phyloP scores from a whole-genome alignment of 441 rosid species.

The Jatropha multifida region DNA sequence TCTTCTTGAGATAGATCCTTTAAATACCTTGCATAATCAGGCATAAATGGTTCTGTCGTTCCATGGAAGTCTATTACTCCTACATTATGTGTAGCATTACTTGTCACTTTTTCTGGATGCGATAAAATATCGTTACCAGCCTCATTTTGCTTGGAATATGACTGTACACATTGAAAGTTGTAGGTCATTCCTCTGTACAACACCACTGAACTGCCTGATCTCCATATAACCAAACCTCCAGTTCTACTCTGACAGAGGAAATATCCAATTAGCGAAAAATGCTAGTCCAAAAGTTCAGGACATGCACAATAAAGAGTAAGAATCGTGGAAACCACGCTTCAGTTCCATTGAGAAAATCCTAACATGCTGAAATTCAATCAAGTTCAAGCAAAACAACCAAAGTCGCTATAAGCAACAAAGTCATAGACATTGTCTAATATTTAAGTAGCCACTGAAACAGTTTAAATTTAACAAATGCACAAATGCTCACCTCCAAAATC shows the following conservation, averaged over 20 bases:
- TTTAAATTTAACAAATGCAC: slow-evolving; percentile 7
- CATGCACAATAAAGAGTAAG: neutral
- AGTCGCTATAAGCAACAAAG: neutral
- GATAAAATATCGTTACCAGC: slow-evolving; percentile 21
- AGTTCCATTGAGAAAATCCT: neutral
- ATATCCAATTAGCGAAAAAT: slow-evolving; percentile 24
- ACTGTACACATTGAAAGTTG: slow-evolving; percentile 65
- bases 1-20: slow-evolving; percentile 57
- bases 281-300: neutral
- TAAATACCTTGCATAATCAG: slow-evolving; percentile 41
- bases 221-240: slow-evolving; percentile 89
- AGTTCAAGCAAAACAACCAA: slow-evolving; percentile 1
- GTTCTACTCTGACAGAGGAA: slow-evolving; percentile 63
- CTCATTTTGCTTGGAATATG: slow-evolving; percentile 43
- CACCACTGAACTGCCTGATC: slow-evolving; percentile 93
- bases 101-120: slow-evolving; percentile 8
- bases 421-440: neutral
- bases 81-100: slow-evolving; percentile 14
- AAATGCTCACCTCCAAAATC: slow-evolving; percentile 68
- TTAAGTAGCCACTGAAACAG: neutral
- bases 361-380: neutral
- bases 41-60: slow-evolving; percentile 24
- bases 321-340: slow-evolving; percentile 3
- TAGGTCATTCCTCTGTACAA: slow-evolving; percentile 76
- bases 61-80: slow-evolving; percentile 23